phyloP scores from a whole-genome alignment of 2,329 filamentous ascomycete genomes.

The Cercospora zeae-maydis region DNA sequence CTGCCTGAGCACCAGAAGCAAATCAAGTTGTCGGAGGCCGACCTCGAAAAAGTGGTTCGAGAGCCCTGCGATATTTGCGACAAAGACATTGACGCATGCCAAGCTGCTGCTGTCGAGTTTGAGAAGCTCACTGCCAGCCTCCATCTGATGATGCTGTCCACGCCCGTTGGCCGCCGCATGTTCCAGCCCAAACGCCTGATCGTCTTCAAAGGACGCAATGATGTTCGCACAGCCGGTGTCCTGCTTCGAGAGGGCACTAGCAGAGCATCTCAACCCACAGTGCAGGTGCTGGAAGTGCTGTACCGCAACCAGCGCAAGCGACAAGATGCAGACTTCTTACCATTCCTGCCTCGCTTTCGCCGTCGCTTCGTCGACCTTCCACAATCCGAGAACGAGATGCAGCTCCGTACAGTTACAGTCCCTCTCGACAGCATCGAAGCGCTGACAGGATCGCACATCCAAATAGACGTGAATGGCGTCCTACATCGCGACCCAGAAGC shows the following conservation, averaged over 20 bases:
- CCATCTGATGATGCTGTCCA: constrained; percentile 70
- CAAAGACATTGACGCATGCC: constrained; percentile 71
- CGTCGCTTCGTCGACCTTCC: constrained; percentile 65
- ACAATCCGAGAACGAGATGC: constrained; percentile 62
- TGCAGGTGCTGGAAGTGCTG: constrained; percentile 77
- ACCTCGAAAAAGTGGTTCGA: constrained; percentile 83
- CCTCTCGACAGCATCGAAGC: constrained; percentile 78
- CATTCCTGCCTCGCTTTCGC: constrained; percentile 71
- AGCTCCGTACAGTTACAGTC: constrained; percentile 65
- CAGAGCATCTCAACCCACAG: constrained; percentile 61
- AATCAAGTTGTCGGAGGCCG: constrained; percentile 86
- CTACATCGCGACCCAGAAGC: constrained; percentile 46
- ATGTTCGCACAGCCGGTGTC: constrained; percentile 76
- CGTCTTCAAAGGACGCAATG: constrained; percentile 74
- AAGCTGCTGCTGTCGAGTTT: constrained; percentile 76
- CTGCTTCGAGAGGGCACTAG: constrained; percentile 72
- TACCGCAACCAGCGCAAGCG: constrained; percentile 61
- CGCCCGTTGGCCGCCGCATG: constrained; percentile 77
- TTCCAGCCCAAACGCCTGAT: constrained; percentile 73
- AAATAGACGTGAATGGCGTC: constrained; percentile 40
- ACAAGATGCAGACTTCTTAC: constrained; percentile 79
- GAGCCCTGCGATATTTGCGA: constrained; percentile 82
- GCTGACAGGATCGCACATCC: constrained; percentile 63
- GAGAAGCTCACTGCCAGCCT: constrained; percentile 76
- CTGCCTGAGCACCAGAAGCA: constrained; percentile 94